phyloP scores from a whole-genome alignment of 352 stramenopile genomes.

The Pythium dissimile region DNA sequence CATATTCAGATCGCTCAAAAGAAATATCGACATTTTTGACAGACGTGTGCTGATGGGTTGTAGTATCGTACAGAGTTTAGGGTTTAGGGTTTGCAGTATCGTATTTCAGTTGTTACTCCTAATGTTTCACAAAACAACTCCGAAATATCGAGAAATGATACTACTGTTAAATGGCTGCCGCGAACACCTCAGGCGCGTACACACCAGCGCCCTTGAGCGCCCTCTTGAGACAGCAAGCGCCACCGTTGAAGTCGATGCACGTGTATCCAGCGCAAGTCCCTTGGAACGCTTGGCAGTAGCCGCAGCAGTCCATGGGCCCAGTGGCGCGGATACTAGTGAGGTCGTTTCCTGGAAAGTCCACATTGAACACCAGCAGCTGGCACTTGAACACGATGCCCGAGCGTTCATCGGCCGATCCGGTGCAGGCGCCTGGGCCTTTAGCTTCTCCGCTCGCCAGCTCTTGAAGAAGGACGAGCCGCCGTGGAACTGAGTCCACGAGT shows the following conservation, averaged over 20 bases:
- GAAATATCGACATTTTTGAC: too few relatives aligned
- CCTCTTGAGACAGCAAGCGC: constrained; percentile 58
- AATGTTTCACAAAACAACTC: neutral
- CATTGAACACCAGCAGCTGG: neutral
- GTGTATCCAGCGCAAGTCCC: neutral
- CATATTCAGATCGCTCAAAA: too few relatives aligned
- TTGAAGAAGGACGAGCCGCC: constrained; percentile 17
- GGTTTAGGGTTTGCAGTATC: constrained; percentile 8
- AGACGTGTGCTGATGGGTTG: neutral
- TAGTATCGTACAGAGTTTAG: neutral
- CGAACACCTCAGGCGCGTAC: neutral
- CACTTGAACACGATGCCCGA: constrained; percentile 9
- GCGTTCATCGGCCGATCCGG: constrained; percentile 2
- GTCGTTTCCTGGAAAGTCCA: neutral
- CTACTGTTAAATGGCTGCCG: neutral
- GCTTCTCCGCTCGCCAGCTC: neutral
- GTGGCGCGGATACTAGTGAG: neutral
- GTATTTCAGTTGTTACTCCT: neutral
- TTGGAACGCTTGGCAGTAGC: neutral
- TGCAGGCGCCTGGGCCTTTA: neutral
- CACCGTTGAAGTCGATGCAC: constrained; percentile 46
- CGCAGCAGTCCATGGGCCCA: constrained; percentile 3
- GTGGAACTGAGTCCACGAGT: constrained; percentile 13
- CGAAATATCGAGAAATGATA: neutral
- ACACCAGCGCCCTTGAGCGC: neutral